phyloP scores from a whole-genome alignment of 257 asterid species.

The Solanum bukasovii region DNA sequence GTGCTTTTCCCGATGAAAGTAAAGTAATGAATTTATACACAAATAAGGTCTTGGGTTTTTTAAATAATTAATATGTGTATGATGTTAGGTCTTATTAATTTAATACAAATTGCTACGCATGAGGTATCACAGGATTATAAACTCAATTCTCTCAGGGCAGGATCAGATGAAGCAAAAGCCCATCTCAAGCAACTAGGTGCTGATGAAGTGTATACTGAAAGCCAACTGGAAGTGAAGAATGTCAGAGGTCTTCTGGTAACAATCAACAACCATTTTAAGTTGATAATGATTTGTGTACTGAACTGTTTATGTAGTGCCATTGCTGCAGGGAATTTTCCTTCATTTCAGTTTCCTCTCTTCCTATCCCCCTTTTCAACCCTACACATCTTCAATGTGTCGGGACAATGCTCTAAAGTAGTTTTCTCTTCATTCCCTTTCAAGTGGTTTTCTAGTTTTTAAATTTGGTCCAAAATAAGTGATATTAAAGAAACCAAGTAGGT shows the following conservation, averaged over 20 bases:
- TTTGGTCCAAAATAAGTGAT: background rate
- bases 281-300: background rate
- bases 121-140: background rate
- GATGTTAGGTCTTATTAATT: background rate
- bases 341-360: background rate
- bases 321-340: background rate
- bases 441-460: background rate
- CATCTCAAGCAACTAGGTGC: slow-evolving; percentile 84
- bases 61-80: background rate
- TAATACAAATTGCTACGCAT: background rate
- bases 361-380: background rate
- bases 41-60: background rate
- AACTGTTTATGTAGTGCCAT: background rate
- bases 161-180: slow-evolving; percentile 75
- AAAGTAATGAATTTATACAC: background rate
- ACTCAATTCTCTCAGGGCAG: slow-evolving; percentile 45
- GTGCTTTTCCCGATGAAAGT: background rate
- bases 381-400: background rate
- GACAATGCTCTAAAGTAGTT: background rate
- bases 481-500: background rate
- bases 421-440: background rate
- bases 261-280: slow-evolving; percentile 2
- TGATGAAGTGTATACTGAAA: slow-evolving; percentile 74
- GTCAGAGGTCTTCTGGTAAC: slow-evolving; percentile 76
- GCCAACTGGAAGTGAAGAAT: slow-evolving; percentile 68